These are phyloP conservation scores for Pythium guiyangense DNA, from an alignment of 352 stramenopile genomes.

Conservation along the genomic window DNA sequence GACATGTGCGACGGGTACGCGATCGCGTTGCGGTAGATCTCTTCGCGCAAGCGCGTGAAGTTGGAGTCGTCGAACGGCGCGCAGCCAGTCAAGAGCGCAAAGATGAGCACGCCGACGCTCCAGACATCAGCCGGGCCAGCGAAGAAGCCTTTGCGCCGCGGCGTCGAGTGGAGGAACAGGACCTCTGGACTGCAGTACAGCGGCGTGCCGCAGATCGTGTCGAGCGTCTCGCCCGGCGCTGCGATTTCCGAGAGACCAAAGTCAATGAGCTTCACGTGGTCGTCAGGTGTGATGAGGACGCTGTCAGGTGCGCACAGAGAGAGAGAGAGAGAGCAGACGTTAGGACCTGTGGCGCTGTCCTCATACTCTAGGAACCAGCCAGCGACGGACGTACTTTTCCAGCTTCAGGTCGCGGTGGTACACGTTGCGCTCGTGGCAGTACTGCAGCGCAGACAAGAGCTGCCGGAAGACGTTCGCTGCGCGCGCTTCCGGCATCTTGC, in stretches of 20 bases:
- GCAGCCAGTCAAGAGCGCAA: conserved; percentile 76
- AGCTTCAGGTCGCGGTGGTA: conserved; percentile 95
- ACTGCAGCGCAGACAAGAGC: conserved; percentile 91
- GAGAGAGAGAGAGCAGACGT: conserved; percentile 1
- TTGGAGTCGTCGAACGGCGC: conserved; percentile 77
- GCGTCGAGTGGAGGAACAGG: conserved; percentile 51
- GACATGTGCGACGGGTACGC: conserved; percentile 62
- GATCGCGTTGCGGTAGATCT: conserved; percentile 68
- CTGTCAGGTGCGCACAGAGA: conserved; percentile 13
- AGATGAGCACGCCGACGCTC: conserved; percentile 77
- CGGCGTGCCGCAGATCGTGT: conserved; percentile 75
- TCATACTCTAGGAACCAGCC: background rate
- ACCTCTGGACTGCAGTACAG: conserved; percentile 82
- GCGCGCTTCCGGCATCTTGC: conserved; percentile 64
- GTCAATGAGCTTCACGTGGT: conserved; percentile 94
- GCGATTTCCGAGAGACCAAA: conserved; percentile 93
- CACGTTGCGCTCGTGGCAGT: conserved; percentile 88
- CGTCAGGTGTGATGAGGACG: conserved; percentile 90
- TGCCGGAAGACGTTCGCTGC: conserved; percentile 62
- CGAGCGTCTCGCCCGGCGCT: conserved; percentile 54
- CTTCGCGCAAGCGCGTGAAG: conserved; percentile 52
- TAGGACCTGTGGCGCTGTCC: background rate
- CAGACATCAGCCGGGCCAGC: conserved; percentile 71
- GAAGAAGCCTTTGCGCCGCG: conserved; percentile 37
- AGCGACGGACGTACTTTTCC: conserved; percentile 76